These are phyloP conservation scores for Wickerhamomyces tratensis DNA, from an alignment of 805 yeast genomes.

Conservation along the genomic window DNA sequence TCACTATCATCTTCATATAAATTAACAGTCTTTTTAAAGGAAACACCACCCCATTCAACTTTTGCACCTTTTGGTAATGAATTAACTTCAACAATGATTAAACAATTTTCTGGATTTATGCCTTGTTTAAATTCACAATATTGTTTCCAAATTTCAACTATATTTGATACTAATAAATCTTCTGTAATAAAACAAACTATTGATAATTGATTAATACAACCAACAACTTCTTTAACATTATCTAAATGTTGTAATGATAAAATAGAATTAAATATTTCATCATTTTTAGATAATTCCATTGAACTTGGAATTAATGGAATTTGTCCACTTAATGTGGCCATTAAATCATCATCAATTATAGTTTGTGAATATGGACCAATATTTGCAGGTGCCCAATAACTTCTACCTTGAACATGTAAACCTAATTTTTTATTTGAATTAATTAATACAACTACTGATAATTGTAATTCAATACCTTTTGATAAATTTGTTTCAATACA, in stretches of 20 bases:
- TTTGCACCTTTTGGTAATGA: constrained; percentile 53
- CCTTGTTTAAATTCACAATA: constrained; percentile 24
- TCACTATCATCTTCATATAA: constrained; percentile 34
- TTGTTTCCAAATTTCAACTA: constrained; percentile 33
- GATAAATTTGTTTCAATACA: constrained; percentile 62
- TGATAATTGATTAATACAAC: constrained; percentile 32
- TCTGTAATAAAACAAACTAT: constrained; percentile 48
- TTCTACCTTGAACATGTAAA: constrained; percentile 82
- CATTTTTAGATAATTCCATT: constrained; percentile 37
- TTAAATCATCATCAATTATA: constrained; percentile 37
- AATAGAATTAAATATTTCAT: constrained; percentile 26
- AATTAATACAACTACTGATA: constrained; percentile 49
- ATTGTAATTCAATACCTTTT: constrained; percentile 28
- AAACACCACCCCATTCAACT: constrained; percentile 70
- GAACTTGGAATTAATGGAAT: constrained; percentile 72
- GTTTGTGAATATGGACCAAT: constrained; percentile 97
- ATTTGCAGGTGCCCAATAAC: constrained; percentile 98
- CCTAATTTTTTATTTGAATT: constrained; percentile 41
- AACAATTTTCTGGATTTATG: constrained; percentile 15
- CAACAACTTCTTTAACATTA: constrained; percentile 48
- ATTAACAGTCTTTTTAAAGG: constrained; percentile 27
- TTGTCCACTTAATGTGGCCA: constrained; percentile 77
- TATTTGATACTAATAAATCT: constrained; percentile 18
- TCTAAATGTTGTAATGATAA: constrained; percentile 70
- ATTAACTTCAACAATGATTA: constrained; percentile 45